Conservation (phyloP, 2,329 filamentous ascomycete species). For the Hymenoscyphus albidus region DNA sequence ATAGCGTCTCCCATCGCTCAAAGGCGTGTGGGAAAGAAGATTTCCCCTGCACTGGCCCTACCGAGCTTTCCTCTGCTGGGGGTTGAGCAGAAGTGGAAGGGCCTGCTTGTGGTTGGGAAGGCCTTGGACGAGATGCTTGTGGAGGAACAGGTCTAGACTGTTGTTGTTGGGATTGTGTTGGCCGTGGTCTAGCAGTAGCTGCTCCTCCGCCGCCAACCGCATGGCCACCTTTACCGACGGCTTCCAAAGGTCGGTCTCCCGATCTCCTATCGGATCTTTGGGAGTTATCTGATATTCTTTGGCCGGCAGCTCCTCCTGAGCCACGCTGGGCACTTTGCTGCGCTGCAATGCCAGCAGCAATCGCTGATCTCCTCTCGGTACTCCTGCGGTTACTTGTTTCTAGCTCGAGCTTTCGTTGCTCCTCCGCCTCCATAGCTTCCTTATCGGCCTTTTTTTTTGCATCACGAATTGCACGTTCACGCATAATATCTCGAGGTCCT, state of each 20-base stretch:
- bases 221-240: constrained; percentile 27
- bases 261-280: constrained; percentile 32
- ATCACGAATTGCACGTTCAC: constrained; percentile 75
- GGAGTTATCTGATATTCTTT: constrained; percentile 33
- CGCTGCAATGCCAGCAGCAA: constrained; percentile 48
- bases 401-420: constrained; percentile 49
- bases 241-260: constrained; percentile 25
- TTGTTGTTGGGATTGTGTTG: constrained; percentile 27
- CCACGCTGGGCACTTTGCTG: constrained; percentile 26
- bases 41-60: constrained; percentile 37
- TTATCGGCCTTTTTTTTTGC: constrained; percentile 56
- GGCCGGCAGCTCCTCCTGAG: constrained; percentile 25
- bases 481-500: constrained; percentile 89
- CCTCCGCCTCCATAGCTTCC: constrained; percentile 48
- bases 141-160: constrained; percentile 19
- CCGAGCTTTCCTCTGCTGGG: constrained; percentile 14
- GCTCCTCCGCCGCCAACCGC: constrained; percentile 29
- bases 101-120: constrained; percentile 14
- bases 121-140: constrained; percentile 17
- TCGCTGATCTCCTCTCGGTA: constrained; percentile 57
- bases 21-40: constrained; percentile 94
- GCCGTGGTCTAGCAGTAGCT: constrained; percentile 29
- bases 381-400: constrained; percentile 52
- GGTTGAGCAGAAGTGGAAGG: constrained; percentile 12
- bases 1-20: constrained; percentile 94